Evolutionary conservation across 2,329 filamentous ascomycete species (phyloP).

Genomic region (Trichoderma citrinoviride): DNA sequence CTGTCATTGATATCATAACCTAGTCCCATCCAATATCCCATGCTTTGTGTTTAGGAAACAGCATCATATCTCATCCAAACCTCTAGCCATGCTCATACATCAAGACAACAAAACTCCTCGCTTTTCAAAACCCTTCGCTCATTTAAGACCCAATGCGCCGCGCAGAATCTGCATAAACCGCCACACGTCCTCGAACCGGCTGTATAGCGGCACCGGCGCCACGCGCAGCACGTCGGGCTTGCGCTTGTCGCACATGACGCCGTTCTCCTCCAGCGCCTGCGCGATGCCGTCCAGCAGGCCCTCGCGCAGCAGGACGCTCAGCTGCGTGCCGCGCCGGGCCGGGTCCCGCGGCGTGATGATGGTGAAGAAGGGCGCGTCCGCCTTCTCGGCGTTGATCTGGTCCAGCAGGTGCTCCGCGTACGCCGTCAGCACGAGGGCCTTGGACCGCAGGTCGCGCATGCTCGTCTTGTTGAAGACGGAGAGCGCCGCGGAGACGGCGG

Average conservation of each 20-base stretch:
- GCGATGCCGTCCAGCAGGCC: conserved; percentile 70
- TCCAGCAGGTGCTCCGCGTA: conserved; percentile 71
- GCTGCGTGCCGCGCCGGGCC: conserved; percentile 69
- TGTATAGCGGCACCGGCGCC: conserved; percentile 82
- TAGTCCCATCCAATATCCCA: background rate
- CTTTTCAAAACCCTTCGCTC: background rate
- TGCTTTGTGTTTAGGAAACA: background rate
- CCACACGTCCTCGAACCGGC: conserved; percentile 70
- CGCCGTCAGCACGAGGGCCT: conserved; percentile 69
- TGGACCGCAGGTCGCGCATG: conserved; percentile 66
- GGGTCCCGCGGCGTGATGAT: conserved; percentile 71
- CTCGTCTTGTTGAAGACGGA: conserved; percentile 70
- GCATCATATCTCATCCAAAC: background rate
- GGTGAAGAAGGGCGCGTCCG: conserved; percentile 45
- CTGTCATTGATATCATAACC: background rate
- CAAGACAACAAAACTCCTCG: background rate
- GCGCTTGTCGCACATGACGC: conserved; percentile 77
- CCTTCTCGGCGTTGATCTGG: conserved; percentile 39
- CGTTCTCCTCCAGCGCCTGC: conserved; percentile 60
- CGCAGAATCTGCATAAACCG: conserved; percentile 45
- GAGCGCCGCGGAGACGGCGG: conserved; percentile 69
- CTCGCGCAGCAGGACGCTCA: conserved; percentile 67
- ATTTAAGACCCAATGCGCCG: conserved; percentile 31
- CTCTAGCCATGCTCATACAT: background rate
- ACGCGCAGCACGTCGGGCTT: conserved; percentile 83